Conservation (phyloP, 1,284 basidiomycete species). For the Ustilago curta region DNA sequence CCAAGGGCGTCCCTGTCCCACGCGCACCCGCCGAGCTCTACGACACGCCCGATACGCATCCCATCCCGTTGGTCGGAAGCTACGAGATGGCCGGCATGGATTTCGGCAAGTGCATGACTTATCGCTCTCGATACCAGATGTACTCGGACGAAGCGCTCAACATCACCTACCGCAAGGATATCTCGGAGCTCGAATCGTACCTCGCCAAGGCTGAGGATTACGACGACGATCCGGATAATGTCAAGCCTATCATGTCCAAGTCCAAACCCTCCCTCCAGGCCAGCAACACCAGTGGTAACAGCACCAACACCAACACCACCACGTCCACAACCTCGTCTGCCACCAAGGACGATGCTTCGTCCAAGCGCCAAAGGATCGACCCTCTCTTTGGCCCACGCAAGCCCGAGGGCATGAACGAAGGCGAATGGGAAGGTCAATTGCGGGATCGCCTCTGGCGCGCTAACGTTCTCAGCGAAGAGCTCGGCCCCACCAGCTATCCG, state of each 20-base stretch:
- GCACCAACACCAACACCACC: conserved; percentile 14
- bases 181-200: conserved; percentile 54
- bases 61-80: conserved; percentile 65
- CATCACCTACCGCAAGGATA: conserved; percentile 66
- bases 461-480: conserved; percentile 61
- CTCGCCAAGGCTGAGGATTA: conserved; percentile 57
- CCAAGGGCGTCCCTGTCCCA: conserved; percentile 57
- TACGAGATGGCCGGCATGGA: conserved; percentile 64
- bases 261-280: conserved; percentile 9
- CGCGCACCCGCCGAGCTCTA: conserved; percentile 57
- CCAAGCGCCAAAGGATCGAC: conserved; percentile 52
- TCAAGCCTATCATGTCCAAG: conserved; percentile 53
- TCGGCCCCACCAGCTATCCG: conserved; percentile 61
- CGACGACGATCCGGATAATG: conserved; percentile 67
- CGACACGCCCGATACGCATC: conserved; percentile 66
- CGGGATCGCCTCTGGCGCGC: conserved; percentile 62
- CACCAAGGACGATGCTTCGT: conserved; percentile 8
- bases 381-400: conserved; percentile 62
- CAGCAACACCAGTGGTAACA: conserved; percentile 15
- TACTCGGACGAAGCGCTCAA: conserved; percentile 69
- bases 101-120: conserved; percentile 66
- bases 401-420: conserved; percentile 56
- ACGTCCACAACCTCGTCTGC: conserved; percentile 13
- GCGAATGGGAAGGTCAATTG: conserved; percentile 64
- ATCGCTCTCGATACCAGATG: conserved; percentile 65